Percentiles rank a stretch among this genome's conserved stretches.
These are phyloP conservation scores for Porodaedalea pini DNA, from an alignment of 1,284 basidiomycete genomes.

Conservation along the genomic window DNA sequence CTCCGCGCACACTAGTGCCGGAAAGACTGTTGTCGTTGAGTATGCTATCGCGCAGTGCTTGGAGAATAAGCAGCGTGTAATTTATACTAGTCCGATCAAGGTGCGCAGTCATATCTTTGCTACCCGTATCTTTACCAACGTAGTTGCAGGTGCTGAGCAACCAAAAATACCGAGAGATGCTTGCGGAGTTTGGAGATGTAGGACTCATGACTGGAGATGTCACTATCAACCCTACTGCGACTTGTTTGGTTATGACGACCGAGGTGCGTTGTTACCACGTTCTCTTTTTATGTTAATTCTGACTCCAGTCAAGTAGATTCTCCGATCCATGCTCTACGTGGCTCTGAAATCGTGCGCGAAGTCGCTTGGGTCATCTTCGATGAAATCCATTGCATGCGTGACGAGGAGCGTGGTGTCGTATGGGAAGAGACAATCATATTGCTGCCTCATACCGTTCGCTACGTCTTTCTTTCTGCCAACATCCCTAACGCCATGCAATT, in stretches of 20 bases:
- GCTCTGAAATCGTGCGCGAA: conserved; percentile 99
- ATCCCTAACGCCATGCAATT: conserved; percentile 99
- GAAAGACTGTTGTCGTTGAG: conserved; percentile 98
- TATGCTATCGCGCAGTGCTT: conserved; percentile 98
- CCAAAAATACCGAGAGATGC: conserved; percentile 98
- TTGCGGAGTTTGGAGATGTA: conserved; percentile 95
- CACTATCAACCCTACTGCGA: conserved; percentile 97
- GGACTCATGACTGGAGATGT: conserved; percentile 99
- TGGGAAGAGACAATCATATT: conserved; percentile 96
- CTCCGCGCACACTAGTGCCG: conserved; percentile 98
- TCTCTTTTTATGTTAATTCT: background rate
- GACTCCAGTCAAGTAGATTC: conserved; percentile 58
- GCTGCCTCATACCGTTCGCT: conserved; percentile 92
- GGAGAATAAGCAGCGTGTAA: conserved; percentile 89
- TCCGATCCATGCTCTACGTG: conserved; percentile 99
- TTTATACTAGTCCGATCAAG: conserved; percentile 99
- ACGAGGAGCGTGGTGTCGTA: conserved; percentile 88
- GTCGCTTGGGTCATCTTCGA: conserved; percentile 99
- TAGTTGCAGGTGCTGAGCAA: conserved; percentile 84
- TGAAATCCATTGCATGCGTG: conserved; percentile 99
- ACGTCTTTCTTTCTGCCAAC: conserved; percentile 99
- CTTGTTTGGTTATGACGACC: conserved; percentile 98
- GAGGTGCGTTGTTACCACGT: conserved; percentile 57
- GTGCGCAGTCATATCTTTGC: conserved; percentile 42
- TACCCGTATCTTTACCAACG: conserved; percentile 23